Percentiles rank a stretch among this genome's conserved stretches.
Conservation (phyloP, 345 rosid genomes). For the Aquilaria malaccensis region DNA sequence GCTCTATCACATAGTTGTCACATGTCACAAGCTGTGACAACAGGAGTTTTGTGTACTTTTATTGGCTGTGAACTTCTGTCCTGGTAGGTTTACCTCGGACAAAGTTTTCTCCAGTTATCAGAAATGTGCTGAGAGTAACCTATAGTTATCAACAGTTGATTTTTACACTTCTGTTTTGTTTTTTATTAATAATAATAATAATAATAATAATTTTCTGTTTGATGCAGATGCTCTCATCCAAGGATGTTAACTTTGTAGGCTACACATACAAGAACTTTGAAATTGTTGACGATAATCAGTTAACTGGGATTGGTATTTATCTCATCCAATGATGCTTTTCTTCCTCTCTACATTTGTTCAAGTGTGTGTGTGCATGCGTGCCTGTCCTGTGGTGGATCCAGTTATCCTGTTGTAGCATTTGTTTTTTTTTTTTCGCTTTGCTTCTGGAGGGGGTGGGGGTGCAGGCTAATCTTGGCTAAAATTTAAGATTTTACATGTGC, state of each 20-base stretch:
- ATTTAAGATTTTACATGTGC: too few species aligned
- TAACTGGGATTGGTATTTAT: constrained; percentile 80
- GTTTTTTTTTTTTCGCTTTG: not conserved
- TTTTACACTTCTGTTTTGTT: too few species aligned
- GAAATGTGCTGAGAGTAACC: too few species aligned
- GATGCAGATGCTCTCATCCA: constrained; percentile 90
- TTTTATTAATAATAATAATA: too few species aligned
- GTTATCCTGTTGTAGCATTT: not conserved
- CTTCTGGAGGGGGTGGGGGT: not conserved
- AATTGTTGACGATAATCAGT: constrained; percentile 78
- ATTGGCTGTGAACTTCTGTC: too few species aligned
- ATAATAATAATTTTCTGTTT: not conserved
- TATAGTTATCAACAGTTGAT: too few species aligned
- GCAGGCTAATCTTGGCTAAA: too few species aligned
- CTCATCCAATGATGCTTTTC: constrained; percentile 1
- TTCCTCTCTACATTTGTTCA: not conserved
- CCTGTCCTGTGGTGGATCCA: constrained; percentile 3
- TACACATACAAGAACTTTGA: constrained; percentile 97
- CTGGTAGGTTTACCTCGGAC: too few species aligned
- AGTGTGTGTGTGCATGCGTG: not conserved
- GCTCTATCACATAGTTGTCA: too few species aligned
- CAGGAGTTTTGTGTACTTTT: too few species aligned
- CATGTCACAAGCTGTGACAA: too few species aligned
- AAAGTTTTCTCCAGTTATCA: too few species aligned
- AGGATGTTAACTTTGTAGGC: constrained; percentile 94